A percentile compares a stretch with the other conserved stretches of the same genome.
Evolutionary conservation across 2,329 filamentous ascomycete species (phyloP).

Genomic region (Trichophyton schoenleinii): DNA sequence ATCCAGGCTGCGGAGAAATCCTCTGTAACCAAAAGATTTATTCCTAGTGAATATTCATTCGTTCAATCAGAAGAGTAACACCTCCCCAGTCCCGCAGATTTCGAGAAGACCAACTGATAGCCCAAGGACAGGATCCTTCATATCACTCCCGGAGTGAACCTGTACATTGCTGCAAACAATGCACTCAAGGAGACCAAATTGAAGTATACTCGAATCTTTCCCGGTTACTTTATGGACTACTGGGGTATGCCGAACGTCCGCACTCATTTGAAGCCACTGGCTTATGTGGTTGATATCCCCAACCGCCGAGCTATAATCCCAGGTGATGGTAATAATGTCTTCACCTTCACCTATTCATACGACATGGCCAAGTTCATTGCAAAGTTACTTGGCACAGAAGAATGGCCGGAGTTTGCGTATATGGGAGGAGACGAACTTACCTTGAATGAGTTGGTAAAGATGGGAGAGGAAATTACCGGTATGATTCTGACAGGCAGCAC

Average conservation of each 20-base stretch:
- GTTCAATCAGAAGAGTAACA: background rate
- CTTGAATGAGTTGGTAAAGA: background rate
- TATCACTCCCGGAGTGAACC: background rate
- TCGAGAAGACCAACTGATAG: background rate
- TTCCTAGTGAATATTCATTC: background rate
- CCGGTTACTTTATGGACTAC: slow-evolving; percentile 1
- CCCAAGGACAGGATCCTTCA: background rate
- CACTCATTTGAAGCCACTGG: background rate
- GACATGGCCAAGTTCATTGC: slow-evolving; percentile 3
- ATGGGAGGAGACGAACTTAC: background rate
- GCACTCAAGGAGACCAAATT: background rate
- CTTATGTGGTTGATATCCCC: background rate
- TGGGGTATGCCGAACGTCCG: background rate
- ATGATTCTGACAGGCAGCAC: background rate
- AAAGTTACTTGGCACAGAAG: background rate
- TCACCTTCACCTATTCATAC: background rate
- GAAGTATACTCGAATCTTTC: background rate
- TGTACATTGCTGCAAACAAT: background rate
- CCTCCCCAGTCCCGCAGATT: background rate
- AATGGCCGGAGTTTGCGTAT: background rate
- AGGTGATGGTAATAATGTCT: background rate
- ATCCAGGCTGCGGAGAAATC: background rate
- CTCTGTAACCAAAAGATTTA: background rate
- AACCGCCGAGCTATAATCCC: background rate
- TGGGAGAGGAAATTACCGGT: background rate